phyloP scores from a whole-genome alignment of 345 rosid genomes.

The Odontarrhena argentea region DNA sequence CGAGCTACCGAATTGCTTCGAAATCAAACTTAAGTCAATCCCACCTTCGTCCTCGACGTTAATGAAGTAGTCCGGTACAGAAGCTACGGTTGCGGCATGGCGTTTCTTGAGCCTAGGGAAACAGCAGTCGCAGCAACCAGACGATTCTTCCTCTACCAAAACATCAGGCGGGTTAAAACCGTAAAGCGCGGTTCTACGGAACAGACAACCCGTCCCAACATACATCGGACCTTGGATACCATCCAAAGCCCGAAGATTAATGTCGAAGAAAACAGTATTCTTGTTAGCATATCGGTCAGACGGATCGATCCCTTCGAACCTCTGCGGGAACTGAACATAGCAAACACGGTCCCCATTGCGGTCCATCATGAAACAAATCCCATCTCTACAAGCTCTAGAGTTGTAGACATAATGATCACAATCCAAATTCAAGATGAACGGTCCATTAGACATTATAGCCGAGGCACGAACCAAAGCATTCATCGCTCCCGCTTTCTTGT shows the following conservation, averaged over 20 bases:
- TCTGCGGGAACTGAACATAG: constrained; percentile 83
- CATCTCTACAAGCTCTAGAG: constrained; percentile 71
- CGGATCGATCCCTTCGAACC: constrained; percentile 87
- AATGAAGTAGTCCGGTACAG: constrained; percentile 45
- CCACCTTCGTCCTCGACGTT: constrained; percentile 48
- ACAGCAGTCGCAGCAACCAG: constrained; percentile 51
- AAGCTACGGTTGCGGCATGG: constrained; percentile 44
- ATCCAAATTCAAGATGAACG: constrained; percentile 85
- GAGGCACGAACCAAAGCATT: constrained; percentile 81
- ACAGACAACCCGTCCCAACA: constrained; percentile 89
- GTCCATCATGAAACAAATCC: constrained; percentile 94
- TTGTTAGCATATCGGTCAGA: constrained; percentile 87
- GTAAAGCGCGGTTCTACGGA: constrained; percentile 77
- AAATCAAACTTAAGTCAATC: constrained; percentile 47
- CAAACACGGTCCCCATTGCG: constrained; percentile 57
- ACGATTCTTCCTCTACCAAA: constrained; percentile 22
- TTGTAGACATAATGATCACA: constrained; percentile 82
- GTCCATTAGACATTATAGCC: constrained; percentile 86
- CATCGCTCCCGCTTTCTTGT: constrained; percentile 96
- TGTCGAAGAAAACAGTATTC: constrained; percentile 83
- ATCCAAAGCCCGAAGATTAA: constrained; percentile 79
- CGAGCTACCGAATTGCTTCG: constrained; percentile 81
- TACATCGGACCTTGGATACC: constrained; percentile 90
- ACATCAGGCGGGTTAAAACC: constrained; percentile 73
- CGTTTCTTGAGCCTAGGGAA: constrained; percentile 51